phyloP scores from a whole-genome alignment of 441 rosid species.

The Corymbia citriodora region DNA sequence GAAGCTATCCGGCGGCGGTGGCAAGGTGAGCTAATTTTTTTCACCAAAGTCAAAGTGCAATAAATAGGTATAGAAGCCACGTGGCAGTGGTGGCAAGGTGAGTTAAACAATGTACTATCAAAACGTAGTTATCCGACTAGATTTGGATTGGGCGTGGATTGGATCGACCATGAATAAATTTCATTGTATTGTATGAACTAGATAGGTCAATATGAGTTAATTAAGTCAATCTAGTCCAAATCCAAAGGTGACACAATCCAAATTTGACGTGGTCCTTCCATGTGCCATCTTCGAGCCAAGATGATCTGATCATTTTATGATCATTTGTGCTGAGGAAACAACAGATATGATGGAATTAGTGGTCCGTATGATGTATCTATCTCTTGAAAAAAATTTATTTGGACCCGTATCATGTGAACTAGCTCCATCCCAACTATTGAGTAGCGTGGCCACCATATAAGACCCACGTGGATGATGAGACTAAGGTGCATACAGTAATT shows the following conservation, averaged over 20 bases:
- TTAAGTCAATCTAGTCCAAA: background rate
- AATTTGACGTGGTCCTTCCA: background rate
- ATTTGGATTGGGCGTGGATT: background rate
- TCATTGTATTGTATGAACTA: background rate
- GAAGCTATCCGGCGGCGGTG: no score
- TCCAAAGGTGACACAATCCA: rapidly evolving
- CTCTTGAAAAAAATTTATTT: rapidly evolving
- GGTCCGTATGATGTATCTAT: background rate
- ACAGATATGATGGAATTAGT: background rate
- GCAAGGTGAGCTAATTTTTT: no score
- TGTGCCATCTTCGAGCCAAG: rapidly evolving
- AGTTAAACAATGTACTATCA: background rate
- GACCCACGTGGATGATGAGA: background rate
- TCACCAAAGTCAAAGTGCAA: background rate
- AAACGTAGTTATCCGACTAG: no score
- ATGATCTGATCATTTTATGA: background rate
- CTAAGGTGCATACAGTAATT: background rate
- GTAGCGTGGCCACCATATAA: rapidly evolving
- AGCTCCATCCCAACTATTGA: background rate
- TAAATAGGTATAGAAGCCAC: no score
- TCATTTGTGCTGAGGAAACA: background rate
- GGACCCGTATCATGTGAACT: rapidly evolving
- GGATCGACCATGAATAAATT: background rate
- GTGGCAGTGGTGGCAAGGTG: background rate
- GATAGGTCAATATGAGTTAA: no score